Base-by-base conservation (phyloP, 257 asterid species). In the Henckelia pumila region DNA sequence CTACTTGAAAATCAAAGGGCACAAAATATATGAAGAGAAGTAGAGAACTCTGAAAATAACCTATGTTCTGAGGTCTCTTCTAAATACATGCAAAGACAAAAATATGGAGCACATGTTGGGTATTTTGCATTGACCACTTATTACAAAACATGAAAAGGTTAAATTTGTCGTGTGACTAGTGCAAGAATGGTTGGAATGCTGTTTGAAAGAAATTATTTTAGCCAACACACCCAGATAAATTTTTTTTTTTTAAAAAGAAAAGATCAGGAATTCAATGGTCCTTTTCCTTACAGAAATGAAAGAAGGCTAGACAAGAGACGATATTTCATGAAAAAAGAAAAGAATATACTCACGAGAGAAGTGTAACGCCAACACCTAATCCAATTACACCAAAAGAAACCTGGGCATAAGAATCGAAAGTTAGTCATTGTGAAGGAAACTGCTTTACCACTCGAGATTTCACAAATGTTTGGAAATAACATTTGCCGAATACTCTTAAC, bases 361-460 rank as follows among this genome's bases (percentile, higher is more conserved):
- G 96, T 53, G 93, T 21, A 62, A 84, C 63, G 53, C 99, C 99
- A 69, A 68, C 64, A 56, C 99, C 77, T 74, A 94, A 79, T 72
- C 99, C 99, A 75, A 93, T 83, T 69, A 85, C 92, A 57, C 99
- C 99, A 53, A 93, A 93, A 21, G 97, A 93, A 72, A 88, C 93
- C 97, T 90, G 92, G 70, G 75, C 6, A 70, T 10, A 24, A 63
- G 40, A 56, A 23, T 21, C 35, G 35, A 68, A 44, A 55, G 53
- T 71, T 7, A 69, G 70, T 74, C 65, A 55, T 64, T 55, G 8
- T 59, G 59, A 73, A 65, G 24, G 53, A 30, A 32, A 70, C 26
- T 57, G 67, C 19, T 52, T 40, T 33, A 57, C 58, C 47, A 55
- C 59, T 59, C 10, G 4, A 32, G 25, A 8, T 23, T 68, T 5